A percentile compares a stretch with the other conserved stretches of the same genome.
Evolutionary conservation across 2,329 filamentous ascomycete species (phyloP).

Genomic region (Neoascochyta sp.): DNA sequence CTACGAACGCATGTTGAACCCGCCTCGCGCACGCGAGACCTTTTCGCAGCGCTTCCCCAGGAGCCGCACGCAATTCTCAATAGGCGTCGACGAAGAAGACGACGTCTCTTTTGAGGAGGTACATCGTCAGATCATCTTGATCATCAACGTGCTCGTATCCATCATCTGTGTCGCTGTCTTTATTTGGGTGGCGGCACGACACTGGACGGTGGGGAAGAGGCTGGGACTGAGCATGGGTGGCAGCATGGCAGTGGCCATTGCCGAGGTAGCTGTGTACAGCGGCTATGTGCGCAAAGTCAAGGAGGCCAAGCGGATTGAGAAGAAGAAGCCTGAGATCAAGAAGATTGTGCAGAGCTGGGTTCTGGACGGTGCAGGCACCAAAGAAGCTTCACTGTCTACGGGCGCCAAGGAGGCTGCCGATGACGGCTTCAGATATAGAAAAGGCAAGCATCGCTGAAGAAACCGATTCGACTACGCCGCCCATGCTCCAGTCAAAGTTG

Average conservation of each 20-base stretch:
- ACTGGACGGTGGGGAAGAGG: slow-evolving; percentile 69
- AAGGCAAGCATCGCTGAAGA: slow-evolving; percentile 44
- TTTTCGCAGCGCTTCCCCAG: slow-evolving; percentile 58
- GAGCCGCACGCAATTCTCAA: slow-evolving; percentile 47
- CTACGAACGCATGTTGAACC: slow-evolving; percentile 77
- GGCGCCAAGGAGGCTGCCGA: slow-evolving; percentile 20
- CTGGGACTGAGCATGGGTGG: slow-evolving; percentile 69
- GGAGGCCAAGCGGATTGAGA: slow-evolving; percentile 63
- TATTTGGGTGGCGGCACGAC: slow-evolving; percentile 72
- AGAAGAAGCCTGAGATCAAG: slow-evolving; percentile 60
- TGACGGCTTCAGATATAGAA: slow-evolving; percentile 40
- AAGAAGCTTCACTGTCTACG: slow-evolving; percentile 9
- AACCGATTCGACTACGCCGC: slow-evolving; percentile 4
- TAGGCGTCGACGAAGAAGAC: slow-evolving; percentile 47
- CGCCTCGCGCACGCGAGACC: slow-evolving; percentile 53
- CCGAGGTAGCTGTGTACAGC: slow-evolving; percentile 73
- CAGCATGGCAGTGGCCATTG: slow-evolving; percentile 65
- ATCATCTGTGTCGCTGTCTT: slow-evolving; percentile 74
- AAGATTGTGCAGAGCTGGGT: slow-evolving; percentile 71
- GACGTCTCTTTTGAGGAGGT: slow-evolving; percentile 68
- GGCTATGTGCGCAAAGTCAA: slow-evolving; percentile 70
- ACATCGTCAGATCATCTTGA: slow-evolving; percentile 76
- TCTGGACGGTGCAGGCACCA: slow-evolving; percentile 29
- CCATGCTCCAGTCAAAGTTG: slow-evolving; percentile 12
- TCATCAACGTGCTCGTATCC: slow-evolving; percentile 86